Conservation (phyloP, 768 basidiomycete species). For the Tylopilus vinaceipallidus region DNA sequence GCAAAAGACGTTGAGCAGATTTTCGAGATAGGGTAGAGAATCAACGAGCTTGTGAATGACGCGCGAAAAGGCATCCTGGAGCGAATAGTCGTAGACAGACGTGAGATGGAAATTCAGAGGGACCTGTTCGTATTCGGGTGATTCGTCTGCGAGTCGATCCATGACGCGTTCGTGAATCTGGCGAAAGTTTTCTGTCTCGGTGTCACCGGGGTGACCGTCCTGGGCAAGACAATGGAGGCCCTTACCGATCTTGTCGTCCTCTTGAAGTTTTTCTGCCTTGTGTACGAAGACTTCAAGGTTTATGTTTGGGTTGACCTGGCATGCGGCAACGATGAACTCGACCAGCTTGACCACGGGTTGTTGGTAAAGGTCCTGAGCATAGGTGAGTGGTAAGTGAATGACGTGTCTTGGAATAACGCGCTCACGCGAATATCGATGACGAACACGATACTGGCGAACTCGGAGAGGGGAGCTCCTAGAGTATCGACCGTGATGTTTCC, state of each 20-base stretch:
- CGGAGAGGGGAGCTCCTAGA: slow-evolving; percentile 70
- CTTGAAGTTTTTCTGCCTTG: slow-evolving; percentile 88
- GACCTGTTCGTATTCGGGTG: slow-evolving; percentile 73
- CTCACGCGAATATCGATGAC: slow-evolving; percentile 93
- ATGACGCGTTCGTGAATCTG: slow-evolving; percentile 86
- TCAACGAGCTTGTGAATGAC: slow-evolving; percentile 86
- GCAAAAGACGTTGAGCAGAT: slow-evolving; percentile 82
- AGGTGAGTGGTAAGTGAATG: slow-evolving; percentile 5
- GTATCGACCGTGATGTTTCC: slow-evolving; percentile 79
- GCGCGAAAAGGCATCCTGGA: slow-evolving; percentile 89
- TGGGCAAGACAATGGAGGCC: neutral
- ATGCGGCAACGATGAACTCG: slow-evolving; percentile 76
- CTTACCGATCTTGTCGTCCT: slow-evolving; percentile 88
- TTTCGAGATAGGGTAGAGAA: slow-evolving; percentile 82
- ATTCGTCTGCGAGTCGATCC: slow-evolving; percentile 77
- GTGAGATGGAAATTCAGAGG: slow-evolving; percentile 88
- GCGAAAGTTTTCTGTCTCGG: slow-evolving; percentile 76
- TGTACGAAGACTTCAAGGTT: slow-evolving; percentile 92
- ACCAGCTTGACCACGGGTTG: slow-evolving; percentile 81
- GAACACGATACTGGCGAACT: slow-evolving; percentile 85
- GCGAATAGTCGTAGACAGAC: slow-evolving; percentile 88
- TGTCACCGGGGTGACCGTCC: neutral
- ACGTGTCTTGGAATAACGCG: neutral
- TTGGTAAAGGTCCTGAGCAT: slow-evolving; percentile 71
- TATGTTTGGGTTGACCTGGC: slow-evolving; percentile 70